Evolutionary conservation across 345 rosid genomes (phyloP).

Genomic region (Acer saccharum): DNA sequence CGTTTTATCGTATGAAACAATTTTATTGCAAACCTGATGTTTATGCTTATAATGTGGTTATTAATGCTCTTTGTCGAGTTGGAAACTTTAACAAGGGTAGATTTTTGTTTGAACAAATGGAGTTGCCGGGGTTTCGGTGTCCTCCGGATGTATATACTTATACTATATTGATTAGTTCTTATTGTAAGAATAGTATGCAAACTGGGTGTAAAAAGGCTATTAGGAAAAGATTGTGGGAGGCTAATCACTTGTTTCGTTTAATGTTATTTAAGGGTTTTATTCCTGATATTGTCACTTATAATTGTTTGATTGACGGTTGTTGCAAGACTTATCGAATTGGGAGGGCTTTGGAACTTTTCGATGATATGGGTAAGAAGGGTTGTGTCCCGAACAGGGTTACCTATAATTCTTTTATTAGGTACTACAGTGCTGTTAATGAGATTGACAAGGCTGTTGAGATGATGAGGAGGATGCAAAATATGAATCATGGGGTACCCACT

Average conservation of each 20-base stretch:
- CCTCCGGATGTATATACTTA: conserved; percentile 72
- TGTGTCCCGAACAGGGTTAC: conserved; percentile 75
- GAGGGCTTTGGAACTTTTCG: conserved; percentile 76
- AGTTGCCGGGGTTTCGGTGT: conserved; percentile 78
- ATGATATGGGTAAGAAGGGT: conserved; percentile 72
- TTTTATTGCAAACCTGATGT: conserved; percentile 78
- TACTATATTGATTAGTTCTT: conserved; percentile 72
- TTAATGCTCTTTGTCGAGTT: conserved; percentile 70
- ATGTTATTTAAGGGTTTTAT: conserved; percentile 81
- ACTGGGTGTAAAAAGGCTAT: conserved; percentile 82
- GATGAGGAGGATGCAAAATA: conserved; percentile 70
- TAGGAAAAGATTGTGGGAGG: conserved; percentile 87
- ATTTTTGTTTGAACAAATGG: conserved; percentile 76
- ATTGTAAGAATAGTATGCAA: conserved; percentile 73
- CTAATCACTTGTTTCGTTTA: conserved; percentile 78
- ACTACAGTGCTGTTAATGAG: conserved; percentile 73
- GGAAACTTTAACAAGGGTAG: conserved; percentile 84
- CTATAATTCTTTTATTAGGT: conserved; percentile 79
- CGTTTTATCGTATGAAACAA: conserved; percentile 76
- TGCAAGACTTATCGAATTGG: conserved; percentile 70
- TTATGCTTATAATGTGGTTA: conserved; percentile 68
- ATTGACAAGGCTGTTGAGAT: conserved; percentile 70
- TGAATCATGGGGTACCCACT: conserved; percentile 69
- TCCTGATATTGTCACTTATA: conserved; percentile 83
- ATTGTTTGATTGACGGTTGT: conserved; percentile 89